Conservation (phyloP, 345 rosid species). For the Mercurialis annua region DNA sequence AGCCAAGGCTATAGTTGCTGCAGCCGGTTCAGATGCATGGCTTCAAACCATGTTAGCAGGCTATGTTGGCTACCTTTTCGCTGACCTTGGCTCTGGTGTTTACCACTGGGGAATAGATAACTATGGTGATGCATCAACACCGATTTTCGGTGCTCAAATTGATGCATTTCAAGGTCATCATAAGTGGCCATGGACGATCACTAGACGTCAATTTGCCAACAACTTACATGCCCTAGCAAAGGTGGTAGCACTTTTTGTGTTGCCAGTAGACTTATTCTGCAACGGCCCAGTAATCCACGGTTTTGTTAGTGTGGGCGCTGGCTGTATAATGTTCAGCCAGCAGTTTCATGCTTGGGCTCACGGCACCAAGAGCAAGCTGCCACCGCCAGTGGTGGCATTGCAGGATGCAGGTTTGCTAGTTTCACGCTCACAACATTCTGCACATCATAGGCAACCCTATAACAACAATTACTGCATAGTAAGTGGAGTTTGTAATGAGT, state of each 20-base stretch:
- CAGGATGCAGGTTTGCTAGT: constrained; percentile 74
- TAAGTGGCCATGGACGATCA: constrained; percentile 86
- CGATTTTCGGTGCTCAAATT: constrained; percentile 66
- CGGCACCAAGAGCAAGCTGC: constrained; percentile 79
- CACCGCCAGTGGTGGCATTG: constrained; percentile 52
- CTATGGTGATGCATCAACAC: constrained; percentile 72
- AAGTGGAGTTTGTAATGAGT: constrained; percentile 73
- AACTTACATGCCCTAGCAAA: constrained; percentile 73
- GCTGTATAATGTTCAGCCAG: constrained; percentile 89
- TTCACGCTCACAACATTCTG: constrained; percentile 59
- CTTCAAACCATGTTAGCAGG: constrained; percentile 63
- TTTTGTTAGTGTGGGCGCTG: constrained; percentile 53
- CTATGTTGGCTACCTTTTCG: constrained; percentile 59
- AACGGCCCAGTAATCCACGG: constrained; percentile 46
- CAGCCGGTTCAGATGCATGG: constrained; percentile 49
- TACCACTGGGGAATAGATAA: constrained; percentile 97
- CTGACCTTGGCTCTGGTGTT: constrained; percentile 82
- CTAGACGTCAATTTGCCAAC: constrained; percentile 81
- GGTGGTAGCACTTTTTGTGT: constrained; percentile 46
- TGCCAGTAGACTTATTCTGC: constrained; percentile 55
- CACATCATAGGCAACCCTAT: constrained; percentile 77
- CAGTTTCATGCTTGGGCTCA: constrained; percentile 98
- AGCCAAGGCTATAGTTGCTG: constrained; percentile 45
- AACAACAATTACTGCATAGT: constrained; percentile 88
- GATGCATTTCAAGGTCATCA: constrained; percentile 95